phyloP scores from a whole-genome alignment of 208 protist genomes.

The Wallacemonas collosoma region DNA sequence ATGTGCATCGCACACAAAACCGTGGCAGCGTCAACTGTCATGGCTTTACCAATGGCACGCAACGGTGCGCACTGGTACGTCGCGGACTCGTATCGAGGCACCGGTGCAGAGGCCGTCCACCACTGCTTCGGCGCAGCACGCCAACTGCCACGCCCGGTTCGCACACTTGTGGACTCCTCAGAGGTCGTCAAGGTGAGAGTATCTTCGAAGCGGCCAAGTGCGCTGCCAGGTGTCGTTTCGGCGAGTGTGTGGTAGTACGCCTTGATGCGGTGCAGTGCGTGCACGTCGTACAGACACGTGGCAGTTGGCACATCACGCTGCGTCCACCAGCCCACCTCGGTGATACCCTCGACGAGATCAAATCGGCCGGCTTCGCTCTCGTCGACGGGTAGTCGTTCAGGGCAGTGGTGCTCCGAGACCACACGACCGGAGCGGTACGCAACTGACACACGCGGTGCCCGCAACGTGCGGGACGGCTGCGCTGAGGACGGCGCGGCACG shows the following conservation, averaged over 20 bases:
- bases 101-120: conserved; percentile 29
- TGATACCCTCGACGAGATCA: conserved; percentile 52
- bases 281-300: conserved; percentile 43
- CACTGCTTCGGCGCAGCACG: conserved; percentile 22
- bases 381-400: conserved; percentile 31
- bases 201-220: conserved; percentile 10
- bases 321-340: conserved; percentile 33
- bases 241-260: conserved; percentile 22
- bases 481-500: no score
- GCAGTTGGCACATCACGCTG: conserved; percentile 37
- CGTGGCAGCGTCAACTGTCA: conserved; percentile 26
- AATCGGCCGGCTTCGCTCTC: conserved; percentile 63
- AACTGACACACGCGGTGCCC: conserved; percentile 12
- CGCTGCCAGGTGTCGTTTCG: background rate
- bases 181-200: conserved; percentile 7
- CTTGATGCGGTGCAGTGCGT: conserved; percentile 36
- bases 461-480: background rate
- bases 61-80: conserved; percentile 4
- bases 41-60: conserved; percentile 55
- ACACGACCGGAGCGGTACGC: background rate
- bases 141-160: conserved; percentile 20
- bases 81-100: conserved; percentile 19
- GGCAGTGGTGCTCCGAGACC: conserved; percentile 6
- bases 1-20: conserved; percentile 81
- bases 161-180: conserved; percentile 21